phyloP scores from a whole-genome alignment of 1,284 basidiomycete genomes.

The Ustilago cynodontis region DNA sequence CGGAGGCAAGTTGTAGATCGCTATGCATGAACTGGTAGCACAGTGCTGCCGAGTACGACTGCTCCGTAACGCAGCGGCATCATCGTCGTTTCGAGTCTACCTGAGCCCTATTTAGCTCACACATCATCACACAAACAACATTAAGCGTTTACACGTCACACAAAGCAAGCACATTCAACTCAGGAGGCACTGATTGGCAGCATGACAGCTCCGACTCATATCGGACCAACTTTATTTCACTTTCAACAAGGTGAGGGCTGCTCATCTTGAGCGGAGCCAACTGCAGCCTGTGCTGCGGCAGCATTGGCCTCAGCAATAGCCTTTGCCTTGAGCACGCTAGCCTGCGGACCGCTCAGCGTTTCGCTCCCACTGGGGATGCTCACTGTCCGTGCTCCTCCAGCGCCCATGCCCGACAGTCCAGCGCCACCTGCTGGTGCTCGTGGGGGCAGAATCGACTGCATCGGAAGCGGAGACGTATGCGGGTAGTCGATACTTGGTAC shows the following conservation, averaged over 20 bases:
- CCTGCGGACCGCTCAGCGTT: slow-evolving; percentile 64
- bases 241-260: not conserved
- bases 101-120: not conserved
- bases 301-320: slow-evolving; percentile 36
- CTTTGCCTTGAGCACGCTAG: slow-evolving; percentile 48
- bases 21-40: not conserved
- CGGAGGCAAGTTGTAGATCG: not conserved
- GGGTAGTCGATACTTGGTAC: slow-evolving; percentile 1
- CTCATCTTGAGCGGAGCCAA: not conserved
- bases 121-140: not conserved
- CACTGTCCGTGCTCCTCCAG: slow-evolving; percentile 60
- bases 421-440: slow-evolving; percentile 30
- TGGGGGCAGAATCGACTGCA: not conserved
- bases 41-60: not conserved
- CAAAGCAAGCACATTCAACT: not conserved
- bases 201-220: not conserved
- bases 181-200: not conserved
- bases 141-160: too few relatives aligned
- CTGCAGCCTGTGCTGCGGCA: slow-evolving; percentile 1
- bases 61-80: not conserved
- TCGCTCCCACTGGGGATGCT: slow-evolving; percentile 65
- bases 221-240: not conserved
- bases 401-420: slow-evolving; percentile 62
- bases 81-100: not conserved
- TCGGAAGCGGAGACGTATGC: not conserved